These are phyloP conservation scores for Euryodendron excelsum DNA, from an alignment of 148 eudicot genomes.

Conservation along the genomic window DNA sequence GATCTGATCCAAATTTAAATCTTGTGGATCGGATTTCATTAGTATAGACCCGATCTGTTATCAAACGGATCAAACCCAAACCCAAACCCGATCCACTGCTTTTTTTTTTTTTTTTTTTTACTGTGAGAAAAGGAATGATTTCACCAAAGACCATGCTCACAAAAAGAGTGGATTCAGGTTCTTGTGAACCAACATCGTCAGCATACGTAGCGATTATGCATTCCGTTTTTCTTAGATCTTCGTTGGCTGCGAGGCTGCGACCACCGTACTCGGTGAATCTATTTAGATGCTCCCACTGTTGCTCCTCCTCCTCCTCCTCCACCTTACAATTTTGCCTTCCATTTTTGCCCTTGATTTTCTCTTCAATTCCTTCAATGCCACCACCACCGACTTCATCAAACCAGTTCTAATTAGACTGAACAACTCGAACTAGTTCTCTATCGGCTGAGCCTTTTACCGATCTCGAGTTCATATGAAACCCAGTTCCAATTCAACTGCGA, in stretches of 20 bases:
- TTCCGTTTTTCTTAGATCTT: not conserved
- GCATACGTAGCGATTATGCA: too few species aligned
- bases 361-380: conserved; percentile 39
- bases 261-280: not conserved
- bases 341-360: conserved; percentile 39
- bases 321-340: conserved; percentile 7
- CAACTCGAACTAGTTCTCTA: conserved; percentile 41
- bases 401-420: too few species aligned
- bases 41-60: too few species aligned
- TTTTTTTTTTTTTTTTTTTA: too few species aligned
- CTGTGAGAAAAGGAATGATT: too few species aligned
- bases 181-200: too few species aligned
- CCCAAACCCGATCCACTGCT: too few species aligned
- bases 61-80: too few species aligned
- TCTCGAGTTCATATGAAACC: conserved; percentile 24
- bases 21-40: too few species aligned
- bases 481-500: conserved; percentile 9
- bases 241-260: not conserved
- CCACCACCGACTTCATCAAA: conserved; percentile 18
- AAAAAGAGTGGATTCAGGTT: too few species aligned
- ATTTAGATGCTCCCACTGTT: not conserved
- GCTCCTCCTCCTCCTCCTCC: conserved; percentile 11
- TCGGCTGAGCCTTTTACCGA: conserved; percentile 41
- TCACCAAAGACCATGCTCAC: too few species aligned
- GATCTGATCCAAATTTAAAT: too few species aligned